phyloP scores from a whole-genome alignment of 345 rosid species.

The Trapa incisa region DNA sequence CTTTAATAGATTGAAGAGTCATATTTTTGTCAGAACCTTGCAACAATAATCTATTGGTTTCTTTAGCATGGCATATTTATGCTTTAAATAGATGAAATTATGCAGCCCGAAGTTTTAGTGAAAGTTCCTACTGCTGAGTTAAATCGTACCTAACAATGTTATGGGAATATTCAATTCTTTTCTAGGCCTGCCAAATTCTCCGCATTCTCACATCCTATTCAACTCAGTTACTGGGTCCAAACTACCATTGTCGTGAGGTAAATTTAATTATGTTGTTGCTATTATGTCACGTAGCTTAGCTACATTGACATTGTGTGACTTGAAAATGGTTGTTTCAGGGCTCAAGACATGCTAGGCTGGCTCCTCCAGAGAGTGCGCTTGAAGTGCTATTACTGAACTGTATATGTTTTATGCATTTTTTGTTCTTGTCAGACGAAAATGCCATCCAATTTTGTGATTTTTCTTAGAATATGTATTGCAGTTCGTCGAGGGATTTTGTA shows the following conservation, averaged over 20 bases:
- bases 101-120: not conserved
- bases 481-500: slow-evolving; percentile 61
- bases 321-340: slow-evolving; percentile 30
- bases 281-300: not conserved
- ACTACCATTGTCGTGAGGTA: slow-evolving; percentile 84
- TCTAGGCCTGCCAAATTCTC: slow-evolving; percentile 56
- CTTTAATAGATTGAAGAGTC: not conserved
- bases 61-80: not conserved
- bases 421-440: not conserved
- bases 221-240: slow-evolving; percentile 86
- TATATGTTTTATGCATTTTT: slow-evolving; percentile 16
- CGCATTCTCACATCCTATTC: slow-evolving; percentile 67
- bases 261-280: not conserved
- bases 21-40: not conserved
- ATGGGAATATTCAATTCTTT: slow-evolving; percentile 10
- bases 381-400: slow-evolving; percentile 59
- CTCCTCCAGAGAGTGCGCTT: slow-evolving; percentile 42
- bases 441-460: not conserved
- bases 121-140: not conserved
- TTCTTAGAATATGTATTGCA: slow-evolving; percentile 15
- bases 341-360: slow-evolving; percentile 54
- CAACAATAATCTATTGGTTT: not conserved
- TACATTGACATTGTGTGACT: not conserved
- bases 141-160: not conserved
- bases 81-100: not conserved